Evolutionary conservation across 2,329 filamentous ascomycete species (phyloP).

Genomic region (Sarocladium oryzae): DNA sequence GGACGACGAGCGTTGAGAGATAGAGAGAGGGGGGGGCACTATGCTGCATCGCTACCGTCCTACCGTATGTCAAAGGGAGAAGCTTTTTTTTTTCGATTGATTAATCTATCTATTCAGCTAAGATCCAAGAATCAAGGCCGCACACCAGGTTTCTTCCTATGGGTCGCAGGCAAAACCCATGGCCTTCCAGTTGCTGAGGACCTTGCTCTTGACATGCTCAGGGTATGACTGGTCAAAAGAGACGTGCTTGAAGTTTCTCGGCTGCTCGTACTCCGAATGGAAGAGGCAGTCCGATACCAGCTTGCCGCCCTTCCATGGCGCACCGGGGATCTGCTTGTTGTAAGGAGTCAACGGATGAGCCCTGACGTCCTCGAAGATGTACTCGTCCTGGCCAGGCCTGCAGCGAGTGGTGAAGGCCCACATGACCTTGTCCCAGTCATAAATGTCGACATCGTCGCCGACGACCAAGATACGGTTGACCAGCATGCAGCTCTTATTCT

Average conservation of each 20-base stretch:
- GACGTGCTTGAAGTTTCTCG: conserved; percentile 23
- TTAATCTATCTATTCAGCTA: too few relatives aligned
- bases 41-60: too few relatives aligned
- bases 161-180: background rate
- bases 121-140: too few relatives aligned
- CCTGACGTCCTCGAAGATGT: conserved; percentile 35
- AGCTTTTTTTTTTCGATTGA: too few relatives aligned
- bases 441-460: conserved; percentile 43
- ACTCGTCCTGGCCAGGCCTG: conserved; percentile 36
- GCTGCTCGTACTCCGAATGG: conserved; percentile 33
- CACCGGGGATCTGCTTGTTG: conserved; percentile 34
- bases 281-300: conserved; percentile 38
- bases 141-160: background rate
- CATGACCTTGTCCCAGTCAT: conserved; percentile 38
- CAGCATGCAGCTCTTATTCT: conserved; percentile 32
- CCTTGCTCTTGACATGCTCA: conserved; percentile 30
- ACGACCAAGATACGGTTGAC: conserved; percentile 39
- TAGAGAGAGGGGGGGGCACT: too few relatives aligned
- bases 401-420: conserved; percentile 44
- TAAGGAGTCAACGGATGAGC: conserved; percentile 41
- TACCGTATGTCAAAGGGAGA: too few relatives aligned
- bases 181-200: conserved; percentile 18
- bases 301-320: conserved; percentile 32
- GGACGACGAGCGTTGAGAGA: too few relatives aligned
- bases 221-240: conserved; percentile 30